Percentiles rank a stretch among this genome's conserved stretches.
Evolutionary conservation across 2,329 filamentous ascomycete species (phyloP).

Genomic region (Pseudogymnoascus sp.): DNA sequence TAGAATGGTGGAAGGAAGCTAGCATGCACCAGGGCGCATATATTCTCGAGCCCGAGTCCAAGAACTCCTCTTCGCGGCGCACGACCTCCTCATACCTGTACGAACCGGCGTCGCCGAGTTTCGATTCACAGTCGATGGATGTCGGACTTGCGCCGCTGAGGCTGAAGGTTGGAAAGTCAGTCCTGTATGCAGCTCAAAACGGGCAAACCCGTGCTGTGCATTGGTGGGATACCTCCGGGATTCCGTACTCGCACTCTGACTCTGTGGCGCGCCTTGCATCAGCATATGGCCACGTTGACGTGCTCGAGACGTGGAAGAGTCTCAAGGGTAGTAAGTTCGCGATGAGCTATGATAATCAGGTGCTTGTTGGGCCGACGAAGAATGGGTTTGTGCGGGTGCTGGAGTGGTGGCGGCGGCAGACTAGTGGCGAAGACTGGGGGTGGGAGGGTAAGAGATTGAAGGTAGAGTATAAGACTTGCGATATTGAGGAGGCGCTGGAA

Average conservation of each 20-base stretch:
- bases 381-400: constrained; percentile 77
- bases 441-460: constrained; percentile 50
- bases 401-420: constrained; percentile 82
- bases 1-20: constrained; percentile 87
- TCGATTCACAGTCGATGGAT: constrained; percentile 13
- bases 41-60: constrained; percentile 33
- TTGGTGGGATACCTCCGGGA: constrained; percentile 81
- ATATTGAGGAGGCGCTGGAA: constrained; percentile 90
- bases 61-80: constrained; percentile 17
- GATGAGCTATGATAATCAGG: constrained; percentile 72
- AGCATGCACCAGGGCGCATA: constrained; percentile 48
- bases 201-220: constrained; percentile 68
- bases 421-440: constrained; percentile 43
- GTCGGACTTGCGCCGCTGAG: constrained; percentile 34
- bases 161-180: constrained; percentile 75
- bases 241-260: constrained; percentile 72
- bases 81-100: constrained; percentile 15
- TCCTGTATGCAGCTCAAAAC: constrained; percentile 75
- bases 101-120: constrained; percentile 13
- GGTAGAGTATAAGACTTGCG: constrained; percentile 90
- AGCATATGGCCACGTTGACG: constrained; percentile 73
- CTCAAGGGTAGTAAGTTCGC: constrained; percentile 55
- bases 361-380: constrained; percentile 78
- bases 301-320: constrained; percentile 75
- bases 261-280: constrained; percentile 77